Conservation (phyloP, 768 basidiomycete genomes). For the Leucogyrophana mollusca region DNA sequence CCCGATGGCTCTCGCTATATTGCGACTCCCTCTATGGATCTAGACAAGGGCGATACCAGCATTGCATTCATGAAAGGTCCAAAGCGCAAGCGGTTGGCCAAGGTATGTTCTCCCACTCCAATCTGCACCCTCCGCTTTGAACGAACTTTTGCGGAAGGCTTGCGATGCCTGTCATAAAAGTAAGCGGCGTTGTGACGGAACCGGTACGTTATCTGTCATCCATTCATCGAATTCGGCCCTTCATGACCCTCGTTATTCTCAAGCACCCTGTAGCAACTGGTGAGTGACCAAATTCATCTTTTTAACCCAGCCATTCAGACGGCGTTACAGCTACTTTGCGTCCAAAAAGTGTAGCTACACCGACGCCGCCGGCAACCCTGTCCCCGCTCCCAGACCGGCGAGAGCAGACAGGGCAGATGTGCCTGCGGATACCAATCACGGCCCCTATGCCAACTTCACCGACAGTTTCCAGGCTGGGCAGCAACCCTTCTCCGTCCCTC, state of each 20-base stretch:
- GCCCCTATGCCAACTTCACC: slow-evolving; percentile 12
- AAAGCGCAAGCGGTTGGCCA: slow-evolving; percentile 55
- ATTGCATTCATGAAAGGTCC: slow-evolving; percentile 49
- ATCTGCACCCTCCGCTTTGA: background rate
- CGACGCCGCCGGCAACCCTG: slow-evolving; percentile 74
- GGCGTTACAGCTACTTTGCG: slow-evolving; percentile 63
- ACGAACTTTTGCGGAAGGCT: slow-evolving; percentile 37
- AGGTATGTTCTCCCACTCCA: slow-evolving; percentile 30
- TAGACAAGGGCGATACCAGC: slow-evolving; percentile 28
- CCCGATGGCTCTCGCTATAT: slow-evolving; percentile 20
- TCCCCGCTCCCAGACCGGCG: slow-evolving; percentile 64
- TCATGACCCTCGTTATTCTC: slow-evolving; percentile 8
- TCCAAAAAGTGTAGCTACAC: slow-evolving; percentile 82
- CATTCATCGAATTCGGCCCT: slow-evolving; percentile 7
- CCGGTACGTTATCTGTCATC: slow-evolving; percentile 45
- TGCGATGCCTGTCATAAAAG: slow-evolving; percentile 86
- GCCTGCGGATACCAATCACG: slow-evolving; percentile 24
- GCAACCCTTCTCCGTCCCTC: slow-evolving; percentile 11
- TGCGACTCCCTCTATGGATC: slow-evolving; percentile 17
- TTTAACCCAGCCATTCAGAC: slow-evolving; percentile 5
- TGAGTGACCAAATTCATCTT: slow-evolving; percentile 26
- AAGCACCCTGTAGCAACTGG: slow-evolving; percentile 85
- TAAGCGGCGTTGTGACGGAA: slow-evolving; percentile 83
- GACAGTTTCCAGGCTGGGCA: slow-evolving; percentile 13
- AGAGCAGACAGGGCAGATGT: slow-evolving; percentile 38